phyloP scores from a whole-genome alignment of 2,329 filamentous ascomycete genomes.

The Alternaria dauci region DNA sequence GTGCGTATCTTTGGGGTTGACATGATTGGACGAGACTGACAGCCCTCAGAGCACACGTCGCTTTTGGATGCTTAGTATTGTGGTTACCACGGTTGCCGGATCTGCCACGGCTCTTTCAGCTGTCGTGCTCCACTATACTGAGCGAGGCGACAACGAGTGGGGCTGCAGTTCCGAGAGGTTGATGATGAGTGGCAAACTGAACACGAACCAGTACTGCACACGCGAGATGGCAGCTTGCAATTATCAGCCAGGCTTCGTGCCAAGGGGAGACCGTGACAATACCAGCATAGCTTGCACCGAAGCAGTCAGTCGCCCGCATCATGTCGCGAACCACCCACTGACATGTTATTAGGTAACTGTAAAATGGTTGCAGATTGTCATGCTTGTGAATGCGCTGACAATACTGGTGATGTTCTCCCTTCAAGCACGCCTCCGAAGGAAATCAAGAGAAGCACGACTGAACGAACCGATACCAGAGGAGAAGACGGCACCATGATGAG shows the following conservation, averaged over 20 bases:
- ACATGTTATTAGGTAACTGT: constrained; percentile 27
- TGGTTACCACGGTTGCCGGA: constrained; percentile 29
- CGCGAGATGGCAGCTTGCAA: constrained; percentile 41
- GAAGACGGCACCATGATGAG: neutral
- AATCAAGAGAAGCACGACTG: constrained; percentile 22
- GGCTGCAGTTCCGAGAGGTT: constrained; percentile 36
- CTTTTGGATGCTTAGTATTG: constrained; percentile 36
- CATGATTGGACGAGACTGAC: constrained; percentile 12
- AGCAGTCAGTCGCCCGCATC: constrained; percentile 28
- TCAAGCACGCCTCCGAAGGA: constrained; percentile 35
- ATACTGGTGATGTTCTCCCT: constrained; percentile 34
- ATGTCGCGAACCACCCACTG: constrained; percentile 3
- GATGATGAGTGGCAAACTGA: constrained; percentile 29
- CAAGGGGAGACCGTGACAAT: constrained; percentile 19
- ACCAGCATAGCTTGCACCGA: constrained; percentile 36
- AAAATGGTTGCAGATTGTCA: constrained; percentile 42
- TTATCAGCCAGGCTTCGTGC: constrained; percentile 27
- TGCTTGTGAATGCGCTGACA: constrained; percentile 29
- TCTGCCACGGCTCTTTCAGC: constrained; percentile 31
- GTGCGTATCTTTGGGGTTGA: constrained; percentile 22
- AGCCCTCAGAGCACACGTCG: constrained; percentile 30
- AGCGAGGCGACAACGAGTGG: constrained; percentile 33
- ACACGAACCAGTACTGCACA: constrained; percentile 40
- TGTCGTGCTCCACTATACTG: constrained; percentile 37
- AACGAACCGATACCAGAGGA: constrained; percentile 1